A percentile compares a stretch with the other conserved stretches of the same genome.
These are phyloP conservation scores for Zizania latifolia DNA, from an alignment of 176 grass and related monocot species.

Conservation along the genomic window DNA sequence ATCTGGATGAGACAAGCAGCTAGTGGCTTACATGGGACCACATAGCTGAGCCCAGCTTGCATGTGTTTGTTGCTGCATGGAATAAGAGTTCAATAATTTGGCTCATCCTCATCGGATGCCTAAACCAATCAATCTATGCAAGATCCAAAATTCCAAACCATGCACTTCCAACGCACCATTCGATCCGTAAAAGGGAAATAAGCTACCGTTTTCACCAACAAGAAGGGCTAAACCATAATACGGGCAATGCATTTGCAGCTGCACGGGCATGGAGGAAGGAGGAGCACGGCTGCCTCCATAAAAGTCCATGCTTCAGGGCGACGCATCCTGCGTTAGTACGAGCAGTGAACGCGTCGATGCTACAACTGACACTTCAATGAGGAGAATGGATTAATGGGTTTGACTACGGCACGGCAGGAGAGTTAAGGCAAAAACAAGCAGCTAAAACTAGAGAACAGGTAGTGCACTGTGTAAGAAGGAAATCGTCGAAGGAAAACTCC, in stretches of 20 bases:
- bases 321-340: too few species aligned
- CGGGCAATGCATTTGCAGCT: slow-evolving; percentile 14
- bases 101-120: not conserved
- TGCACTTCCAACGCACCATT: not conserved
- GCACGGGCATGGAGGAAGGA: slow-evolving; percentile 27
- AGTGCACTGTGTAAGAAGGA: not conserved
- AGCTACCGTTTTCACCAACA: not conserved
- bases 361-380: slow-evolving; percentile 12
- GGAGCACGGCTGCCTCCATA: slow-evolving; percentile 27
- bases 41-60: slow-evolving; percentile 19
- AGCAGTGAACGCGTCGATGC: too few species aligned
- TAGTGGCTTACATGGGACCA: slow-evolving; percentile 9
- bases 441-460: not conserved
- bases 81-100: slow-evolving; percentile 3
- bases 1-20: slow-evolving; percentile 21
- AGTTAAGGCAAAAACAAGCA: too few species aligned
- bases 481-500: not conserved
- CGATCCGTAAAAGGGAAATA: not conserved
- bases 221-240: slow-evolving; percentile 4
- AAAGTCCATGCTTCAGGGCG: slow-evolving; percentile 38
- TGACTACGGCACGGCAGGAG: slow-evolving; percentile 23
- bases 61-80: slow-evolving; percentile 17
- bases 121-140: not conserved
- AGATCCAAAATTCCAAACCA: slow-evolving; percentile 16
- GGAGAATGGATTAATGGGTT: slow-evolving; percentile 1